Conservation (phyloP, 306 rosid species). For the Dryas alaskensis region DNA sequence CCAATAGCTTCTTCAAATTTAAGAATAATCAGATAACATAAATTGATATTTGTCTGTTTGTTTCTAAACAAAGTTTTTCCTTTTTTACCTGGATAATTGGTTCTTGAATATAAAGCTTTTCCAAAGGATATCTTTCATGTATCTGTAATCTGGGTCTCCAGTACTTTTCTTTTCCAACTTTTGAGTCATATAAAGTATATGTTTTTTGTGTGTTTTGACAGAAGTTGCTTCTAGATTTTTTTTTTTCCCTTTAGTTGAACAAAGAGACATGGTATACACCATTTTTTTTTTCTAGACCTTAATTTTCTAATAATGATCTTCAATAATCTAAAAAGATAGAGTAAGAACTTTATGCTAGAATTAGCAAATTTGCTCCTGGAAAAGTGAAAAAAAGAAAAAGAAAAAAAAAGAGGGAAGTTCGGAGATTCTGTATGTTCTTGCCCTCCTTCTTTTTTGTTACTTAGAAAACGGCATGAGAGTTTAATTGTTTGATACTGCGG, state of each 20-base stretch:
- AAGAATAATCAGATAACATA: neutral
- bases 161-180: neutral
- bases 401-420: neutral
- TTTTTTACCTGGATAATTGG: neutral
- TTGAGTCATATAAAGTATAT: constrained; percentile 3
- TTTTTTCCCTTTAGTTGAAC: neutral
- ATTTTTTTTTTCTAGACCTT: neutral
- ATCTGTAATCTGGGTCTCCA: neutral
- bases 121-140: neutral
- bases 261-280: constrained; percentile 7
- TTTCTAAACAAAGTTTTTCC: neutral
- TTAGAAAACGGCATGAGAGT: neutral
- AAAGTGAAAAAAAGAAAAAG: neutral
- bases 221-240: neutral
- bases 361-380: neutral
- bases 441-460: constrained; percentile 4
- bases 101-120: neutral
- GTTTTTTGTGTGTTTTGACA: neutral
- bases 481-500: constrained; percentile 11
- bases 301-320: neutral
- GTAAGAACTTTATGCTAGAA: neutral
- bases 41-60: constrained; percentile 2
- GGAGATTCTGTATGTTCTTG: constrained; percentile 16
- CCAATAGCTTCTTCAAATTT: neutral
- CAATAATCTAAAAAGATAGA: neutral